Evolutionary conservation across 2,329 filamentous ascomycete species (phyloP).

Genomic region (Fusarium sp.): DNA sequence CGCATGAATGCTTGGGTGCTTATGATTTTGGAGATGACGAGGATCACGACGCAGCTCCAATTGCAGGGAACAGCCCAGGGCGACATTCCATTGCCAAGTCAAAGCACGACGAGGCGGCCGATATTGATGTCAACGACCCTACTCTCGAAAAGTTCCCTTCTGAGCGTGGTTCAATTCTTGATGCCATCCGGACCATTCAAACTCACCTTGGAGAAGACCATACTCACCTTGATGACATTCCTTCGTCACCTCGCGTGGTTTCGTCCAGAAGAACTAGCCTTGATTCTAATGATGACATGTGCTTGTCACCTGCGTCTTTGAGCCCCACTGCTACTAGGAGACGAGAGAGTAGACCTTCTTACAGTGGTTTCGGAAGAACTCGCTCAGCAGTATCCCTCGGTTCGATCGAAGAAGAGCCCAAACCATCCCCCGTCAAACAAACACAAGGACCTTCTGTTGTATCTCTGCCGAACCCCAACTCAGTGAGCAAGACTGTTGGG

Average conservation of each 20-base stretch:
- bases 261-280: conserved; percentile 54
- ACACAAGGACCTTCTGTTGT: conserved; percentile 35
- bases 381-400: conserved; percentile 60
- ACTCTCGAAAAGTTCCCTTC: conserved; percentile 65
- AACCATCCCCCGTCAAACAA: conserved; percentile 32
- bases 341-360: conserved; percentile 53
- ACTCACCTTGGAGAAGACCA: conserved; percentile 61
- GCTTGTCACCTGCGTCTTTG: conserved; percentile 53
- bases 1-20: conserved; percentile 63
- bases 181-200: conserved; percentile 62
- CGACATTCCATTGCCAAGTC: conserved; percentile 33
- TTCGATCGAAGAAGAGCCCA: conserved; percentile 63
- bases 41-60: conserved; percentile 48
- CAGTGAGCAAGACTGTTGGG: conserved; percentile 31
- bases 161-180: conserved; percentile 60
- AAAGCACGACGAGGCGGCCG: conserved; percentile 34
- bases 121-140: conserved; percentile 62
- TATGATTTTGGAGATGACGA: conserved; percentile 55
- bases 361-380: conserved; percentile 55
- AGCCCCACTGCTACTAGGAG: conserved; percentile 54
- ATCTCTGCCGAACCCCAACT: conserved; percentile 45
- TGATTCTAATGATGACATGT: conserved; percentile 57
- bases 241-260: conserved; percentile 55
- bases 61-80: conserved; percentile 36
- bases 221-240: conserved; percentile 54